These are phyloP conservation scores for Cryptosporidium viatorum DNA, from an alignment of 169 alveolate species.

Conservation along the genomic window DNA sequence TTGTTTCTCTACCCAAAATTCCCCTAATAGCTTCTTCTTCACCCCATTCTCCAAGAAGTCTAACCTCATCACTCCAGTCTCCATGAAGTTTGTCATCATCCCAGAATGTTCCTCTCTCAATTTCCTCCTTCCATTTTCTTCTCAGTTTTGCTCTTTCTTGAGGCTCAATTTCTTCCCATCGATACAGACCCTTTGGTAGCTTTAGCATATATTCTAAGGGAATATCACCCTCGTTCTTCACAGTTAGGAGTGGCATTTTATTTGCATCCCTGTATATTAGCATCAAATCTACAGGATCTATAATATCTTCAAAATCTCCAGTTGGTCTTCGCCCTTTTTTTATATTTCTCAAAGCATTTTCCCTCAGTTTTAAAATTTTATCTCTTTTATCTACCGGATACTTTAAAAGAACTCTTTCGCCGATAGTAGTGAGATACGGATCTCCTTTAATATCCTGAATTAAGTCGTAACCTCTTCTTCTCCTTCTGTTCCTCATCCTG, in stretches of 20 bases:
- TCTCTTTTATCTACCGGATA: conserved; percentile 26
- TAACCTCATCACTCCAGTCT: conserved; percentile 64
- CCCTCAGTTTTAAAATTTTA: conserved; percentile 31
- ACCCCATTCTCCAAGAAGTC: conserved; percentile 73
- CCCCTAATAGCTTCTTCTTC: conserved; percentile 54
- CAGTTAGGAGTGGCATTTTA: conserved; percentile 40
- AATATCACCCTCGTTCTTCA: conserved; percentile 39
- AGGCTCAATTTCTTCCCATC: conserved; percentile 70
- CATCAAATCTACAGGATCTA: conserved; percentile 47
- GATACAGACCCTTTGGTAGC: conserved; percentile 35
- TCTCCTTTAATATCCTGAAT: conserved; percentile 37
- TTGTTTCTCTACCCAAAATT: conserved; percentile 36
- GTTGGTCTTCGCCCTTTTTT: conserved; percentile 30
- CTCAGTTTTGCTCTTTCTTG: conserved; percentile 40
- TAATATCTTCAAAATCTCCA: conserved; percentile 5
- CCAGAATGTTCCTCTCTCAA: conserved; percentile 60
- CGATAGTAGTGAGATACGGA: conserved; percentile 40
- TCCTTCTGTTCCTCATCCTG: conserved; percentile 11
- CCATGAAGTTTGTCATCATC: conserved; percentile 65
- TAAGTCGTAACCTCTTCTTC: conserved; percentile 47
- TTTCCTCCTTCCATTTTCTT: conserved; percentile 66
- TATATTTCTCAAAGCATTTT: not conserved
- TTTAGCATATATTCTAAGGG: conserved; percentile 35
- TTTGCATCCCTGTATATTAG: conserved; percentile 27
- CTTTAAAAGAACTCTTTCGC: conserved; percentile 58